Evolutionary conservation across 345 rosid genomes (phyloP).

Genomic region (Fremontodendron californicum): DNA sequence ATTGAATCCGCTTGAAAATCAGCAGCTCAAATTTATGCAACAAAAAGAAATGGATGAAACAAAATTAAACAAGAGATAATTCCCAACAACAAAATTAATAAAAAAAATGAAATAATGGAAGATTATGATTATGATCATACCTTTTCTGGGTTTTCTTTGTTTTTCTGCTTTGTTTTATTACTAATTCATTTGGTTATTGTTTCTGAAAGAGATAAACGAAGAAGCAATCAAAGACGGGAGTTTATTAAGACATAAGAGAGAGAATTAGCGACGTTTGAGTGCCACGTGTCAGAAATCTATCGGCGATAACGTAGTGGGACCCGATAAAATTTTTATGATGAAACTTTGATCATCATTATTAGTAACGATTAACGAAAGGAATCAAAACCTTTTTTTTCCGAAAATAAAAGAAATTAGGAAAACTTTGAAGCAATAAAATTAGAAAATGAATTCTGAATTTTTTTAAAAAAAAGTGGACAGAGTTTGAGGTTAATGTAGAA

Average conservation of each 20-base stretch:
- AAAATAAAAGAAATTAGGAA: not conserved
- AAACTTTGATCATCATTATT: not conserved
- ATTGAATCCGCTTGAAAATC: not conserved
- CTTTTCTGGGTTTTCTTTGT: constrained; percentile 5
- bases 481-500: constrained; percentile 20
- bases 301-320: constrained; percentile 12
- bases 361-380: not conserved
- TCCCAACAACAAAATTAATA: not conserved
- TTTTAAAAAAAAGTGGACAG: no score
- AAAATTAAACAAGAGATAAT: not conserved
- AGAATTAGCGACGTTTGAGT: constrained; percentile 21
- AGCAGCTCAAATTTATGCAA: not conserved
- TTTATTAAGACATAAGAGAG: constrained; percentile 2
- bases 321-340: not conserved
- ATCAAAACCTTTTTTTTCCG: not conserved
- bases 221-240: not conserved
- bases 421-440: not conserved
- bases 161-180: not conserved
- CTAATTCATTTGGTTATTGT: not conserved
- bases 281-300: constrained; percentile 38
- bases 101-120: not conserved
- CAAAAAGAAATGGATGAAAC: not conserved
- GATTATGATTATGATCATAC: constrained; percentile 21
- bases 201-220: not conserved
- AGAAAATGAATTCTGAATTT: not conserved